Conservation (phyloP, 2,329 filamentous ascomycete genomes). For the Fusarium xyrophilum region DNA sequence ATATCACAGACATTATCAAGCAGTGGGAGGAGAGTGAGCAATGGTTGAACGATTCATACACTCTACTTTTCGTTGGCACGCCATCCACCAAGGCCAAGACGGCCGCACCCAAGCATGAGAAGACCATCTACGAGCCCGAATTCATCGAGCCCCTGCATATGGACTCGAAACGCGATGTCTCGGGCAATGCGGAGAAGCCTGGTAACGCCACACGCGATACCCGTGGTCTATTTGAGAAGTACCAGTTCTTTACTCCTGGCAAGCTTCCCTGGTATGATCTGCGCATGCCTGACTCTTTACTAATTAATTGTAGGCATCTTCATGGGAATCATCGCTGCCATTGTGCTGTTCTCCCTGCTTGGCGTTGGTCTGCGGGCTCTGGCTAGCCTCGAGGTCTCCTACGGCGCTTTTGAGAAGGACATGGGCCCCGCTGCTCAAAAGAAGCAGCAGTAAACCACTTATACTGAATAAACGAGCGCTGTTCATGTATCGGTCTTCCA, state of each 20-base stretch:
- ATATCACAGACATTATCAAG: conserved; percentile 6
- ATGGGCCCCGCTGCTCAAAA: conserved; percentile 89
- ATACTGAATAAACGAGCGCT: conserved; percentile 13
- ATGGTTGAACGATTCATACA: conserved; percentile 61
- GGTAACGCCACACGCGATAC: conserved; percentile 52
- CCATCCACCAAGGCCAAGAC: conserved; percentile 45
- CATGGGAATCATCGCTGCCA: conserved; percentile 76
- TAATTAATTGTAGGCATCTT: conserved; percentile 73
- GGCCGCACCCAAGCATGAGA: conserved; percentile 35
- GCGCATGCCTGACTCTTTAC: not conserved
- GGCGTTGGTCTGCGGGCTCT: conserved; percentile 80
- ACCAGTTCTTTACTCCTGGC: conserved; percentile 94
- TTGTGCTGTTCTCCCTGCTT: conserved; percentile 78
- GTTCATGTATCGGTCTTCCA: conserved; percentile 16
- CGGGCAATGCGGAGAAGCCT: conserved; percentile 42
- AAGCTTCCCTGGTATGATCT: conserved; percentile 18
- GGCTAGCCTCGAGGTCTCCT: conserved; percentile 83
- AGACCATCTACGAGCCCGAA: conserved; percentile 67
- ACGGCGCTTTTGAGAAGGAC: conserved; percentile 96
- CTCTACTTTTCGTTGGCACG: conserved; percentile 76
- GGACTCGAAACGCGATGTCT: conserved; percentile 72
- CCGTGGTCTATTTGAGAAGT: conserved; percentile 81
- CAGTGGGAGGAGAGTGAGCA: conserved; percentile 19
- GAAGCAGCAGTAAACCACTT: conserved; percentile 59
- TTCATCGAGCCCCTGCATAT: conserved; percentile 70